A percentile compares a stretch with the other conserved stretches of the same genome.
Evolutionary conservation across 495 filamentous ascomycete species (phyloP).

Genomic region (Arthonia radiata): DNA sequence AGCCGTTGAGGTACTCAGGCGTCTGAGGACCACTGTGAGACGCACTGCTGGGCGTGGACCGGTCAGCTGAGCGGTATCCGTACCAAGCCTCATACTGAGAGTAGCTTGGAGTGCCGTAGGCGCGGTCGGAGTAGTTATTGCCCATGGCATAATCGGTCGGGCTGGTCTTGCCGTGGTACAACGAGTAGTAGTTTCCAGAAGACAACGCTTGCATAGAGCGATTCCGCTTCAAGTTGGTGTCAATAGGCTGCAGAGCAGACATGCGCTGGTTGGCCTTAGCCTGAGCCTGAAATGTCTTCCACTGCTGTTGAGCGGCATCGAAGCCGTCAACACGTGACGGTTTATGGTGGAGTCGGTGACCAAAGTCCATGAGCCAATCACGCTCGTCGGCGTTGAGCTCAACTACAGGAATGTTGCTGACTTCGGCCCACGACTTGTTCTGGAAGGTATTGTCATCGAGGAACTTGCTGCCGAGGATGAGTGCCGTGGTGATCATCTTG

Average conservation of each 20-base stretch:
- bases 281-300: slow-evolving; percentile 52
- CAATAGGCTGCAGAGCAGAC: slow-evolving; percentile 40
- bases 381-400: too few species aligned
- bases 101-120: slow-evolving; percentile 6
- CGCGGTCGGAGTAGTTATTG: too few species aligned
- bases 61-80: slow-evolving; percentile 24
- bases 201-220: slow-evolving; percentile 17
- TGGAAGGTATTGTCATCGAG: slow-evolving; percentile 49
- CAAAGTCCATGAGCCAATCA: slow-evolving; percentile 70
- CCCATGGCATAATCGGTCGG: slow-evolving; percentile 6
- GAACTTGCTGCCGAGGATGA: slow-evolving; percentile 24
- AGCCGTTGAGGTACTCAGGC: slow-evolving; percentile 32
- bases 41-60: slow-evolving; percentile 43
- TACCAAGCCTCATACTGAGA: slow-evolving; percentile 25
- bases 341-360: slow-evolving; percentile 74
- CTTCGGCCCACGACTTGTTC: too few species aligned
- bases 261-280: slow-evolving; percentile 26
- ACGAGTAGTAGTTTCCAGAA: slow-evolving; percentile 4
- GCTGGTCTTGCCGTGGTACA: slow-evolving; percentile 7
- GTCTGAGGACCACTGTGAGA: slow-evolving; percentile 41
- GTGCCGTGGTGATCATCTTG: slow-evolving; percentile 40
- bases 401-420: too few species aligned
- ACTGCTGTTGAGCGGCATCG: slow-evolving; percentile 55
- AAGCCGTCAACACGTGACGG: slow-evolving; percentile 64
- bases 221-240: slow-evolving; percentile 33